phyloP scores from a whole-genome alignment of 176 grass and related monocot genomes.

The Oryza glaberrima region DNA sequence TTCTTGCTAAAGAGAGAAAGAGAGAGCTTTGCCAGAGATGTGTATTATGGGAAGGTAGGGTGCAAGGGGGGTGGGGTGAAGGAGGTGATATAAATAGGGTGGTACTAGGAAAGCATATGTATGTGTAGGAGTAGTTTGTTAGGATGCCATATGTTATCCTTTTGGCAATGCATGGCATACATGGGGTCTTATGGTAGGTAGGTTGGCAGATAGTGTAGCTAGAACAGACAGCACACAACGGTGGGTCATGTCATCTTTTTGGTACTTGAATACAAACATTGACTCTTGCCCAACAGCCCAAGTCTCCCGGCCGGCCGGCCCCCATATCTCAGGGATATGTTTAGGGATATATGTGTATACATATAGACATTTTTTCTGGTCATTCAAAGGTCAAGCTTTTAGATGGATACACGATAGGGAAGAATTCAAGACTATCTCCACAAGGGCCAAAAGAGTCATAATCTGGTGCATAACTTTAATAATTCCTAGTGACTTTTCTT shows the following conservation, averaged over 20 bases:
- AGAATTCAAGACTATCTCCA: background rate
- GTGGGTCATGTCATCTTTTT: constrained; percentile 84
- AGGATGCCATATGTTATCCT: constrained; percentile 59
- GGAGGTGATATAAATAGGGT: constrained; percentile 59
- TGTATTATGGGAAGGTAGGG: constrained; percentile 32
- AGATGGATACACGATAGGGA: constrained; percentile 26
- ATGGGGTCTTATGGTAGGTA: constrained; percentile 49
- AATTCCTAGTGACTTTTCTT: background rate
- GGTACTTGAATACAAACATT: constrained; percentile 78
- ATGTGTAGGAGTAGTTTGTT: constrained; percentile 51
- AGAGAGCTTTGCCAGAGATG: background rate
- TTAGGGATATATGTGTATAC: background rate
- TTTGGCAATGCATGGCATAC: constrained; percentile 45
- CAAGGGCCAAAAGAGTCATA: background rate
- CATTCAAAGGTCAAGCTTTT: constrained; percentile 21
- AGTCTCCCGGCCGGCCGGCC: background rate
- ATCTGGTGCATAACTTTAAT: background rate
- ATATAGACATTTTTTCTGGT: background rate
- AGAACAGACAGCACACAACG: constrained; percentile 59
- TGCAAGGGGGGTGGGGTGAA: constrained; percentile 16
- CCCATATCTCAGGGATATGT: constrained; percentile 27
- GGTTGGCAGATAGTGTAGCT: constrained; percentile 55
- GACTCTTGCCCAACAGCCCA: constrained; percentile 47
- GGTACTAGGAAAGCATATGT: constrained; percentile 41
- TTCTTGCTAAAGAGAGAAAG: constrained; percentile 39